A percentile compares a stretch with the other conserved stretches of the same genome.
These are phyloP conservation scores for Planoprotostelium fungivorum DNA, from an alignment of 78 protist species.

Conservation along the genomic window DNA sequence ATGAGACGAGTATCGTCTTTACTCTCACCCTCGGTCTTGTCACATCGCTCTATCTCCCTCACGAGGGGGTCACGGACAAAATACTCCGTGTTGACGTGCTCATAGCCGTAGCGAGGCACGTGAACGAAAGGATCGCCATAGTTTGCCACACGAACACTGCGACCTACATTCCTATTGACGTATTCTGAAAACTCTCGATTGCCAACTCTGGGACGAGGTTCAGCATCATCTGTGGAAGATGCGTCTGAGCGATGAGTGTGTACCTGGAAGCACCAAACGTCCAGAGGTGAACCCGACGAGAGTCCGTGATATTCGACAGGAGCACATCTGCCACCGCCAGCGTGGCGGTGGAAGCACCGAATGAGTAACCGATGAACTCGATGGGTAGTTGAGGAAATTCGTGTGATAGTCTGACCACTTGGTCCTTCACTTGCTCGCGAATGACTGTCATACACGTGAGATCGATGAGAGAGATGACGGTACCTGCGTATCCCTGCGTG, in stretches of 20 bases:
- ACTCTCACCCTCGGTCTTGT: background rate
- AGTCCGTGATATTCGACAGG: background rate
- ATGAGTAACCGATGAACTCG: background rate
- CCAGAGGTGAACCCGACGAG: background rate
- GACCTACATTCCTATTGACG: background rate
- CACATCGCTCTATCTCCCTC: background rate
- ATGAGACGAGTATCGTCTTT: too few species aligned
- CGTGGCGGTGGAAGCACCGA: background rate
- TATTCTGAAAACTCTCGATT: background rate
- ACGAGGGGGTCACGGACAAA: background rate
- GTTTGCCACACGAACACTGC: background rate
- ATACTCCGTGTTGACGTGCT: background rate
- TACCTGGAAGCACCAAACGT: background rate
- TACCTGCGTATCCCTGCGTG: too few species aligned
- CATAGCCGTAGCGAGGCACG: background rate
- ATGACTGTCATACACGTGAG: too few species aligned
- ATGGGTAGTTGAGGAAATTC: background rate
- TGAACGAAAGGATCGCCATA: background rate
- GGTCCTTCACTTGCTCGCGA: too few species aligned
- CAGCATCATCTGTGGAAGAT: background rate
- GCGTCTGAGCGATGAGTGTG: background rate
- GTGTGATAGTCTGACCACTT: too few species aligned
- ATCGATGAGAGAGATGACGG: too few species aligned
- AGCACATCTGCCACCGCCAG: background rate
- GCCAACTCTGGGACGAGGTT: background rate